Evolutionary conservation across 495 filamentous ascomycete species (phyloP).

Genomic region (Aspergillus sclerotiicarbonarius): DNA sequence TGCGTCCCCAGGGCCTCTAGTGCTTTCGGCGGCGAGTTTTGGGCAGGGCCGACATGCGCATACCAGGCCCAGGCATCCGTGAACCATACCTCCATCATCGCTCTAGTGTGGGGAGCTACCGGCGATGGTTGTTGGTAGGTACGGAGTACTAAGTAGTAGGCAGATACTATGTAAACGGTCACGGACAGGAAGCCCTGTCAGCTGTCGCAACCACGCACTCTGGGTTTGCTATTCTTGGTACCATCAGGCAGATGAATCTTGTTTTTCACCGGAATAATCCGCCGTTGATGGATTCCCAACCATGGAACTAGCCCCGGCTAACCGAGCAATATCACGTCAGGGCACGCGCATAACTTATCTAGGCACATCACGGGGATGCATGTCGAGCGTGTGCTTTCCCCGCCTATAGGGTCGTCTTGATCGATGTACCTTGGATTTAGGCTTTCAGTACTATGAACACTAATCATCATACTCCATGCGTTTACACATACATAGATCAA

Average conservation of each 20-base stretch:
- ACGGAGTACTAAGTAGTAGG: not conserved
- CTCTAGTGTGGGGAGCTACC: conserved; percentile 4
- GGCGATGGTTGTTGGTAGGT: not conserved
- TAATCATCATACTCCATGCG: conserved; percentile 23
- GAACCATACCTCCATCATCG: not conserved
- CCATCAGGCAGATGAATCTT: conserved; percentile 1
- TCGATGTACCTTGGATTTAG: not conserved
- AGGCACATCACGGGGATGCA: no score
- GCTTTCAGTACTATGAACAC: no score
- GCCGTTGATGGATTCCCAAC: conserved; percentile 8
- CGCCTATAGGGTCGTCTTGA: not conserved
- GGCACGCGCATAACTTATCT: not conserved
- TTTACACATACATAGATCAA: conserved; percentile 27
- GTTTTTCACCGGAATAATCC: conserved; percentile 32
- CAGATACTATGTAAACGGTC: not conserved
- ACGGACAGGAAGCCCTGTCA: no score
- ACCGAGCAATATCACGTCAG: conserved; percentile 11
- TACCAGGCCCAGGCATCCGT: not conserved
- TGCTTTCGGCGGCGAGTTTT: no score
- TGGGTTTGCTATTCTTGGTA: conserved; percentile 2
- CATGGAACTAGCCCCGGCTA: conserved; percentile 15
- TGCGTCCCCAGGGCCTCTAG: not conserved
- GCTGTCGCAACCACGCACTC: not conserved
- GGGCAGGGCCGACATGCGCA: no score
- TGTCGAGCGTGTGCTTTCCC: no score